Base-by-base conservation (phyloP, 2,329 filamentous ascomycete species). In the Apiospora phragmitis region DNA sequence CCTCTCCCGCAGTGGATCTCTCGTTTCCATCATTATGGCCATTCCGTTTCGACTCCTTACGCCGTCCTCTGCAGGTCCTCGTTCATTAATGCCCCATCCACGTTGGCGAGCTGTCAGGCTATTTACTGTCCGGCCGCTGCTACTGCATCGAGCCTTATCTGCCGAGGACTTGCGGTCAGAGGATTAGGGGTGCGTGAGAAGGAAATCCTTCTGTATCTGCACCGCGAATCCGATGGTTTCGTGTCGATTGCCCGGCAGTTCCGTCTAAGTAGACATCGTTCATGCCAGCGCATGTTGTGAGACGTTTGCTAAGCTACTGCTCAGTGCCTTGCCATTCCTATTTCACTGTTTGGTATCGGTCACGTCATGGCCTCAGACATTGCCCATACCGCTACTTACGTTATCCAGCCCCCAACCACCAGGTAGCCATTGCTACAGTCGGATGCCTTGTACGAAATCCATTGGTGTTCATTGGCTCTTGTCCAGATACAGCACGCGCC, bases 231-330 rank as follows among this genome's bases (percentile, higher is more conserved):
- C 55, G 55, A 62, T 62, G 32, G 55, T 38, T 38, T 62, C 55
- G 21, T 35, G 32, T 62, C 55, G 32, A 62, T 14, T 24, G n/a
- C 21, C 55, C 55, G 55, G 32, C 32, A 62, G 21, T 38, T 62
- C 55, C 55, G 55, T 38, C 29, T 32, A 62, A 18, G 55, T 14
- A 38, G 21, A n/a, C 32, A 38, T n/a, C 32, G 3, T n/a, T 18
- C 55, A 35, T 62, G 32, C 55, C 55, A 62, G 14, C 55, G 32
- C 55, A 62, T 62, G 21, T 18, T 62, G 55, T 62, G 55, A 62
- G 55, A 62, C 55, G 55, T 62, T 62, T 62, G 55, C 55, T 62
- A 62, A 11, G 55, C 55, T 38, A 62, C 55, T 62, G 49, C 49
- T 62, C 55, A 38, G 32, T 32, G 55, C 55, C n/a, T 38, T 62